A percentile compares a stretch with the other conserved stretches of the same genome.
Evolutionary conservation across 495 filamentous ascomycete genomes (phyloP).

Genomic region (Hypoxylon subgilvum): DNA sequence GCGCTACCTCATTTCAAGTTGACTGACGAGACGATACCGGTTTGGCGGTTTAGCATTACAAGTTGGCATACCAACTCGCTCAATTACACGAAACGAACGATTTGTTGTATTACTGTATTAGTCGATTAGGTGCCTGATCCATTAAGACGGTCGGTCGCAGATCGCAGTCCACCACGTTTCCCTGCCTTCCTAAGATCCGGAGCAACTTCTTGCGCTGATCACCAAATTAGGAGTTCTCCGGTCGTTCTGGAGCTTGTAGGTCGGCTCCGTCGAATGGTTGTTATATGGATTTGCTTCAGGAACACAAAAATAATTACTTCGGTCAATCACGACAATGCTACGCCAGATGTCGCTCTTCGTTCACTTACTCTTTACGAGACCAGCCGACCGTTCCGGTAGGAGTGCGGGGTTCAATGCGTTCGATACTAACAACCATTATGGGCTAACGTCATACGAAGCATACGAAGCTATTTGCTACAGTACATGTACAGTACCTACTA

Average conservation of each 20-base stretch:
- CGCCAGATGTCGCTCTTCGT: no score
- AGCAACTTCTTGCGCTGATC: slow-evolving; percentile 6
- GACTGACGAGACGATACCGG: no score
- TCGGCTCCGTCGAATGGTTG: no score
- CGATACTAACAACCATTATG: slow-evolving; percentile 1
- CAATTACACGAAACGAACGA: background rate
- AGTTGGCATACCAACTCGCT: no score
- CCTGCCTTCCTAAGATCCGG: slow-evolving; percentile 19
- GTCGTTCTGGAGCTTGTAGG: no score
- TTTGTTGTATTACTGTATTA: slow-evolving; percentile 5
- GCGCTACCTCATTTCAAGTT: no score
- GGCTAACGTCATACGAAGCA: slow-evolving; percentile 27
- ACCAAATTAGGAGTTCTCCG: no score
- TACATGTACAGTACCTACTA: no score
- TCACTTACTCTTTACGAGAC: background rate
- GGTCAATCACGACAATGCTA: background rate
- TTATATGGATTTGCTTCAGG: no score
- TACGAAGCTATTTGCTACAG: no score
- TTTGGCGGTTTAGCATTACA: no score
- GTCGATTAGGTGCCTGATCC: background rate
- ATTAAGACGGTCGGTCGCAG: background rate
- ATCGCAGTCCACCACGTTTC: background rate
- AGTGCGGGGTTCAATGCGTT: slow-evolving; percentile 18
- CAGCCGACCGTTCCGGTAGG: slow-evolving; percentile 2
- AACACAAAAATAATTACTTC: slow-evolving; percentile 6